phyloP scores from a whole-genome alignment of 108 stramenopile species.

The Phaeodactylum tricornutum region DNA sequence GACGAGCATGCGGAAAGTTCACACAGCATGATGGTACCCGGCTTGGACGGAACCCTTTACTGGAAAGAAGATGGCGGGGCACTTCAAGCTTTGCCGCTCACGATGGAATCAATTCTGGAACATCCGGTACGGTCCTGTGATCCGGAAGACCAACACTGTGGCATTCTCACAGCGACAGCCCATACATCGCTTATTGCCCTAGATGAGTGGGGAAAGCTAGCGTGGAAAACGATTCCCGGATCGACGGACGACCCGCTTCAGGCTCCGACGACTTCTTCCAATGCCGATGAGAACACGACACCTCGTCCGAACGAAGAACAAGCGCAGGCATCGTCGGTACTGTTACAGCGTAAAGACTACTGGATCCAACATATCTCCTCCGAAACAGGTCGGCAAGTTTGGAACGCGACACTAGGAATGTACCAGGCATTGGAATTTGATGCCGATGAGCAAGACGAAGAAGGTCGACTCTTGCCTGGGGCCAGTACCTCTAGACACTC shows the following conservation, averaged over 20 bases:
- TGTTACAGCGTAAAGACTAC: conserved; percentile 75
- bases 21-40: conserved; percentile 36
- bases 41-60: conserved; percentile 54
- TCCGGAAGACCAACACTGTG: conserved; percentile 22
- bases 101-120: conserved; percentile 6
- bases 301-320: conserved; percentile 10
- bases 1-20: not conserved
- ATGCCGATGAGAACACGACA: conserved; percentile 7
- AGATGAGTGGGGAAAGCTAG: conserved; percentile 42
- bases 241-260: not conserved
- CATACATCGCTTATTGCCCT: conserved; percentile 53
- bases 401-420: conserved; percentile 69
- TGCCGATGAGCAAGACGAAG: conserved; percentile 9
- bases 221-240: conserved; percentile 20
- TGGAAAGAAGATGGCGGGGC: not conserved
- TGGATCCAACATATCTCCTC: conserved; percentile 53
- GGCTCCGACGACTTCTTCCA: not conserved
- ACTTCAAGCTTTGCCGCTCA: conserved; percentile 4
- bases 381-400: conserved; percentile 45
- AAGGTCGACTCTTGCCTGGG: no score
- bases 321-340: conserved; percentile 15
- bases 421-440: conserved; percentile 64
- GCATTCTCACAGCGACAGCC: conserved; percentile 71
- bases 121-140: conserved; percentile 2
- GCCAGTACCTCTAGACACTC: conserved; percentile 5